Evolutionary conservation across 495 filamentous ascomycete species (phyloP), one percentile per base, ranked within the genome.

Genomic region (Chaetomium tenue): DNA sequence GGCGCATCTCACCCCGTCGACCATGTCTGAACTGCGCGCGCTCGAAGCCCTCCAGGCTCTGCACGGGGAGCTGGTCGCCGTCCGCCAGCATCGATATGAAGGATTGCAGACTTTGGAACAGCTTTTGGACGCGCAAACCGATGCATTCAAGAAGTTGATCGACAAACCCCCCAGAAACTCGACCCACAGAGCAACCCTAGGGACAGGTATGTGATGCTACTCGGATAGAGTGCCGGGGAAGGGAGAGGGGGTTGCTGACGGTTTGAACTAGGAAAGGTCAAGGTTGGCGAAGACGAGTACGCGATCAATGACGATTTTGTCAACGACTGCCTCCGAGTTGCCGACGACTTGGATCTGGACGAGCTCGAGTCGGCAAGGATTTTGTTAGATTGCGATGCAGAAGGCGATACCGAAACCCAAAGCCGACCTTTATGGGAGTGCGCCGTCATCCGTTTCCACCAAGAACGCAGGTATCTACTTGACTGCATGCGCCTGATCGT

Each of bases 331-430:
- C 79, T 93, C 20, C 83, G 90, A 71, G 76, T 98, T 44, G 91
- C 93, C 57, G 93, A 98, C 77, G 87, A 87, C 26, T 81, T 97
- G 59, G 85, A 96, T 67, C 81, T 99, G 30, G 93, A 99, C 76
- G 94, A 99, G 75, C 67, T 96, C 55, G 80, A 92, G 71, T 88
- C 95, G 23, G 90, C 92, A 8, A 74, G 81, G 53, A 77, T 96
- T 26, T 84, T 93, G 62, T 74, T 95, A 20, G 82, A 83, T 46
- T 84, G 89, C 11, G 82, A 88, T 69, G 80, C 89, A 8, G 84
- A 89, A 70, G 80, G 85, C 54, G 86, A 90, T 66, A 78, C 85
- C 12, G 80, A 85, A 53, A 68, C 80, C 18, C 79, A 91, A 28
- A 90, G 90, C 62, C 83, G 91, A 33, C 77, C 91, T 25, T 79